Conservation (phyloP, 306 rosid species). For the Quillaja saponaria region DNA sequence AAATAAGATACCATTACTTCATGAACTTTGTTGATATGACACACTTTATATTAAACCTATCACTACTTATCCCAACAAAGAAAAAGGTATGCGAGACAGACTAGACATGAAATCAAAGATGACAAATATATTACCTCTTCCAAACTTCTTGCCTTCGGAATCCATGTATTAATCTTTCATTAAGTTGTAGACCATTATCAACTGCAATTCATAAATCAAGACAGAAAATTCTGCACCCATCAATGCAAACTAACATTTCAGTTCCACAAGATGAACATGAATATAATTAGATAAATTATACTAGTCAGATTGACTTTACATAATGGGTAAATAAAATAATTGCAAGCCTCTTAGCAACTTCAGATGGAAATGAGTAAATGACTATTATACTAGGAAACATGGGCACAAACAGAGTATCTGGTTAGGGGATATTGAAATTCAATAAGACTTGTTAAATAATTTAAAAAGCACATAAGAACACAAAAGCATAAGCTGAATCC, state of each 20-base stretch:
- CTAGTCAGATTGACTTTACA: not conserved
- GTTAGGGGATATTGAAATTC: no score
- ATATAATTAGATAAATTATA: not conserved
- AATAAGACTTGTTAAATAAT: no score
- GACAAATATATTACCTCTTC: conserved; percentile 60
- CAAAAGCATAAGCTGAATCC: no score
- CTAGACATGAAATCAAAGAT: conserved; percentile 1
- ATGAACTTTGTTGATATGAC: no score
- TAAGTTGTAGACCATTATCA: conserved; percentile 36
- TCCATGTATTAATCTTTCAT: conserved; percentile 69
- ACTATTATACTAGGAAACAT: no score
- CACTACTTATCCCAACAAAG: no score
- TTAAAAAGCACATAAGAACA: no score
- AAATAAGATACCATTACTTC: no score
- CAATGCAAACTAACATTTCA: conserved; percentile 21
- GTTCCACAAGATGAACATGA: conserved; percentile 8
- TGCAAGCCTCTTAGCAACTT: no score
- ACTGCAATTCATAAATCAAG: conserved; percentile 43
- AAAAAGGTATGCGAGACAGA: not conserved
- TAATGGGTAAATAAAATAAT: not conserved
- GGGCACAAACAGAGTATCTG: no score
- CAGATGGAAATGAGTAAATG: no score
- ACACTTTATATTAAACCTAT: no score
- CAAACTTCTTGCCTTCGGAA: conserved; percentile 72
- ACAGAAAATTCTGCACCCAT: conserved; percentile 16